Percentiles rank a stretch among this genome's conserved stretches.
These are phyloP conservation scores for Stagonosporopsis chrysanthemi DNA, from an alignment of 2,329 filamentous ascomycete genomes.

Conservation along the genomic window DNA sequence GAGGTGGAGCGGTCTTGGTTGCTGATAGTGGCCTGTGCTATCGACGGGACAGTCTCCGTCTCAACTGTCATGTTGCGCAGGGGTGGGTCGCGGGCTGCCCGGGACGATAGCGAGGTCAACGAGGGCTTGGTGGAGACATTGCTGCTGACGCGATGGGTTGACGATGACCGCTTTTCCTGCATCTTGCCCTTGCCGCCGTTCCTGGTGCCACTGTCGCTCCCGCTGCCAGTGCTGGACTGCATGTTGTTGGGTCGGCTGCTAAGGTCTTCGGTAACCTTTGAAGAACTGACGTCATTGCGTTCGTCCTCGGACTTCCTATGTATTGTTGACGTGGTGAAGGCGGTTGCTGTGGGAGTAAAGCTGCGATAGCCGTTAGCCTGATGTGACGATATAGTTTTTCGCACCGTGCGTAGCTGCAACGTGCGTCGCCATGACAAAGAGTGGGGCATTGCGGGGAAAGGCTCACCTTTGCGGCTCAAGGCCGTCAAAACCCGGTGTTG, in stretches of 20 bases:
- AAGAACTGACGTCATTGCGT: slow-evolving; percentile 54
- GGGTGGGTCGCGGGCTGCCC: slow-evolving; percentile 71
- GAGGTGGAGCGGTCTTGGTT: slow-evolving; percentile 62
- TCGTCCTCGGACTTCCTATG: slow-evolving; percentile 44
- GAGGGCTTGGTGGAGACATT: slow-evolving; percentile 69
- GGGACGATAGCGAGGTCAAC: slow-evolving; percentile 70
- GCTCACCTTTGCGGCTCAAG: slow-evolving; percentile 41
- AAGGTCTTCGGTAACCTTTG: slow-evolving; percentile 59
- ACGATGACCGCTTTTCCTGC: slow-evolving; percentile 55
- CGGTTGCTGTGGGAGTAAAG: slow-evolving; percentile 26
- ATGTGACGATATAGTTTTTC: slow-evolving; percentile 29
- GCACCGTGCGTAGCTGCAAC: slow-evolving; percentile 25
- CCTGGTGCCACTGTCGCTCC: slow-evolving; percentile 67
- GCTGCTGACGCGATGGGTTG: slow-evolving; percentile 53
- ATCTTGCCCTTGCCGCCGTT: slow-evolving; percentile 39
- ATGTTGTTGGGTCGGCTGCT: slow-evolving; percentile 51
- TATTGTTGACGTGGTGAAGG: slow-evolving; percentile 24
- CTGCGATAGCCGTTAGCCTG: slow-evolving; percentile 34
- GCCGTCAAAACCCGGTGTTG: slow-evolving; percentile 65
- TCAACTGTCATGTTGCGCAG: slow-evolving; percentile 95
- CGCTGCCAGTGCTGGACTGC: slow-evolving; percentile 59
- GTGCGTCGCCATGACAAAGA: slow-evolving; percentile 39
- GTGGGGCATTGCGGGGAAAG: slow-evolving; percentile 41
- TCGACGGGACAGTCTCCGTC: slow-evolving; percentile 91
- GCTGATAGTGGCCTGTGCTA: slow-evolving; percentile 80